Percentiles rank a stretch among this genome's conserved stretches.
Evolutionary conservation across 495 filamentous ascomycete species (phyloP).

Genomic region (Evernia prunastri): DNA sequence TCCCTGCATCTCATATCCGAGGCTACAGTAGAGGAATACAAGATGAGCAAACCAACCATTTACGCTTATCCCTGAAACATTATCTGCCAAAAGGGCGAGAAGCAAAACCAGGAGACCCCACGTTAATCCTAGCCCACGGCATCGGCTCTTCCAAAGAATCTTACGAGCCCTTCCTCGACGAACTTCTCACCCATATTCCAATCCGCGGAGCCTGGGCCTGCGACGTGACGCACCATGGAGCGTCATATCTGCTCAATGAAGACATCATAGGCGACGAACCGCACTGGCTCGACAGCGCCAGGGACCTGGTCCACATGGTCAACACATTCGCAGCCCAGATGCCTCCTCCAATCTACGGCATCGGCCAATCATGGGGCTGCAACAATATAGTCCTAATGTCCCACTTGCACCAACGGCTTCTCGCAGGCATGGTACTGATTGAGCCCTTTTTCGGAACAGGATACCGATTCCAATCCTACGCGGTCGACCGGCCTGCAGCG

Average conservation of each 20-base stretch:
- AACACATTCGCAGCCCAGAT: slow-evolving; percentile 42
- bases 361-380: slow-evolving; percentile 44
- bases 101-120: slow-evolving; percentile 32
- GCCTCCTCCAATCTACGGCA: slow-evolving; percentile 43
- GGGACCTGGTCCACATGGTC: slow-evolving; percentile 43
- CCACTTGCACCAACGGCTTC: slow-evolving; percentile 40
- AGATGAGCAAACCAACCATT: slow-evolving; percentile 18
- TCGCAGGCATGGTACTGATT: slow-evolving; percentile 39
- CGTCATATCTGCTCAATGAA: slow-evolving; percentile 23
- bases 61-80: slow-evolving; percentile 41
- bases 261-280: slow-evolving; percentile 23
- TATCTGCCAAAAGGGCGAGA: slow-evolving; percentile 35
- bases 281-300: slow-evolving; percentile 43
- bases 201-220: slow-evolving; percentile 41
- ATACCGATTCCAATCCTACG: not conserved
- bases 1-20: slow-evolving; percentile 27
- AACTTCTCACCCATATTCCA: slow-evolving; percentile 32
- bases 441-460: slow-evolving; percentile 37
- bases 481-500: not conserved
- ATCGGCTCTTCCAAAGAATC: slow-evolving; percentile 43
- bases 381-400: slow-evolving; percentile 32
- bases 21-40: slow-evolving; percentile 22
- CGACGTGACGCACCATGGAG: slow-evolving; percentile 40
- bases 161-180: slow-evolving; percentile 44
- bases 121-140: slow-evolving; percentile 43